Base-by-base conservation (phyloP, 2,329 filamentous ascomycete species). In the Cryoendolithus antarcticus region DNA sequence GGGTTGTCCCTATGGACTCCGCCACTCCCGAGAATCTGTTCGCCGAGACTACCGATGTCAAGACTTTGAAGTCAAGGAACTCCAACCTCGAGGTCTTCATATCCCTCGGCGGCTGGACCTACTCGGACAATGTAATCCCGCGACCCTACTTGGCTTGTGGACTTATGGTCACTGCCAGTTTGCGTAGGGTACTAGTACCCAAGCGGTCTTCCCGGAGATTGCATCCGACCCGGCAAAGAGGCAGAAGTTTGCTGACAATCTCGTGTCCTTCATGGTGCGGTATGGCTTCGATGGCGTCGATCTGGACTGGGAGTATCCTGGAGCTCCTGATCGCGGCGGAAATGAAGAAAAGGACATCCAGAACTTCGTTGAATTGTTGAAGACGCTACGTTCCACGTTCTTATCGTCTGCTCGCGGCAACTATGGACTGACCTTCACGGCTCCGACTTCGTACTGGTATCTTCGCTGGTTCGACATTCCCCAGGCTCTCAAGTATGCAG, bases 341-440 rank as follows among this genome's bases (percentile, higher is more conserved):
- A 56, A 24, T 3, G 42, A 44, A 0, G 42, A 42, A 2, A 53
- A 30, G 1, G 66, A 71, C 42, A 59, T 47, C 0, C 39, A 40
- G 2, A 68, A 69, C 43, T 56, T 61, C 11, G 55, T 59, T 0
- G 12, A 38, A 1, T 47, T 66, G 0, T 36, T 66, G 1, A 43
- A 53, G 9, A 60, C 64, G 30, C 58, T 67, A 53, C 44, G 54
- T 1, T 50, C 50, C 0, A 54, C 54, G 0, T 64, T 59, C 19
- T 27, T 8, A 8, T 37, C 34, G 4, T 32, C 32, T n/a, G 24
- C 13, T 41, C 62, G 57, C 2, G 44, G 29, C 1, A 51, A 49
- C 6, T 69, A 62, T 40, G 63, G 65, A 1, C 56, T 71, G 12
- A 65, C 58, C 36, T 32, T 64, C 12, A 61, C 65, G 8, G n/a